Conservation (phyloP, 306 rosid species). For the Sicyos baderoa region DNA sequence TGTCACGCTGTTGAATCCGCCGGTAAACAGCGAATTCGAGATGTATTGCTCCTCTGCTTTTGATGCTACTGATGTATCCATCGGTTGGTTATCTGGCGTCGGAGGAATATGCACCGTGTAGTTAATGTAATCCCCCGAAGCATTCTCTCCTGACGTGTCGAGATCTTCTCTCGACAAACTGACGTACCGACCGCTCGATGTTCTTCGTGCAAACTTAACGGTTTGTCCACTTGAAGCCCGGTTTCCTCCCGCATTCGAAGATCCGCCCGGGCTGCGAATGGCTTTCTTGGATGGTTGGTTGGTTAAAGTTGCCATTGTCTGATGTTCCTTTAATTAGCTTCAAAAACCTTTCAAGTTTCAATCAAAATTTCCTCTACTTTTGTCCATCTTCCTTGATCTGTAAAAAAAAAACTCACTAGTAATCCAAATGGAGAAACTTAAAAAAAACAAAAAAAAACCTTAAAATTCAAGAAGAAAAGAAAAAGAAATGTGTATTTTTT, state of each 20-base stretch:
- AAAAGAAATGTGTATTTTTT: not conserved
- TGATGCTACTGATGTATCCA: constrained; percentile 57
- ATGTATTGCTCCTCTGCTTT: constrained; percentile 92
- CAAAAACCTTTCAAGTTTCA: not conserved
- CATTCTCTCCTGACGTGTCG: constrained; percentile 57
- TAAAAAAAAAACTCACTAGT: not conserved
- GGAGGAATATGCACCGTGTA: constrained; percentile 91
- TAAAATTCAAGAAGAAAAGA: not conserved
- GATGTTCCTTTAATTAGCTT: not conserved
- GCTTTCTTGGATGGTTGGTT: constrained; percentile 58
- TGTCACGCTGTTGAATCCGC: constrained; percentile 83
- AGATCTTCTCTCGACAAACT: constrained; percentile 76
- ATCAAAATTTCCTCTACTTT: not conserved
- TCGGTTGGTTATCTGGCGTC: constrained; percentile 77
- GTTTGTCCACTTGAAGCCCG: constrained; percentile 39
- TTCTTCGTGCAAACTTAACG: constrained; percentile 69
- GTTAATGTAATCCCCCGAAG: constrained; percentile 65
- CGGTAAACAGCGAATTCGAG: constrained; percentile 72
- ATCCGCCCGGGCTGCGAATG: constrained; percentile 38
- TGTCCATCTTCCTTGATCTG: not conserved
- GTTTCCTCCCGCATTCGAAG: constrained; percentile 31
- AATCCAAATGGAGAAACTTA: constrained; percentile 10
- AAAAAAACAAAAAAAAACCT: not conserved
- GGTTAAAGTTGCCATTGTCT: constrained; percentile 40
- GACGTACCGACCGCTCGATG: constrained; percentile 79